These are phyloP conservation scores for Hypoxylon lienhwacheense DNA, from an alignment of 495 filamentous ascomycete genomes.

Conservation along the genomic window DNA sequence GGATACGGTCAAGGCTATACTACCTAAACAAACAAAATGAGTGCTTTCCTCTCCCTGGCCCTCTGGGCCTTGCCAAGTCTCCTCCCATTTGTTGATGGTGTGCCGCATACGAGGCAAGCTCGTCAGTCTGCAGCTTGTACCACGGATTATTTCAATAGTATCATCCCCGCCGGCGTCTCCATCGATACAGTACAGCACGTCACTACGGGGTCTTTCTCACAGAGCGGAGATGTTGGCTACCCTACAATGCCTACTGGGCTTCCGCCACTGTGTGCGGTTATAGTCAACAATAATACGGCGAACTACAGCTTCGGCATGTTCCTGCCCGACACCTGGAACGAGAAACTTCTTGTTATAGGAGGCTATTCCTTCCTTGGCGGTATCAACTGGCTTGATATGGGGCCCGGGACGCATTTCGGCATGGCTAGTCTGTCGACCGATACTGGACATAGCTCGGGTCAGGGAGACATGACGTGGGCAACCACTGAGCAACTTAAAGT, in stretches of 20 bases:
- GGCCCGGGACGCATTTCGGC: conserved; percentile 45
- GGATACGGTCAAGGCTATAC: conserved; percentile 1
- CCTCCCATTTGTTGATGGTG: conserved; percentile 14
- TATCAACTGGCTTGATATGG: conserved; percentile 58
- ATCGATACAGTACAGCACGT: conserved; percentile 29
- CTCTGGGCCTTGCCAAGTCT: conserved; percentile 19
- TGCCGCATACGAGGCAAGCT: conserved; percentile 20
- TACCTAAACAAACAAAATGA: conserved; percentile 30
- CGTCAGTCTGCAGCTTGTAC: conserved; percentile 30
- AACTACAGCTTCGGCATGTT: conserved; percentile 56
- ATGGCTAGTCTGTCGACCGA: conserved; percentile 60
- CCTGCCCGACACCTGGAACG: conserved; percentile 55
- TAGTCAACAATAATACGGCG: conserved; percentile 51
- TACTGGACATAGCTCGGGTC: conserved; percentile 55
- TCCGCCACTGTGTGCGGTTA: conserved; percentile 52
- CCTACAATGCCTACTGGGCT: conserved; percentile 46
- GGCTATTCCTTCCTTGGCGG: conserved; percentile 53
- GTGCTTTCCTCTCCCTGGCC: not conserved
- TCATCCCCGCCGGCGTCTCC: conserved; percentile 19
- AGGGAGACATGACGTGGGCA: conserved; percentile 52
- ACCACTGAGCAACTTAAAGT: conserved; percentile 41
- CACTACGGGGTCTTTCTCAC: conserved; percentile 33
- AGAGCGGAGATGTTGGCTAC: conserved; percentile 44
- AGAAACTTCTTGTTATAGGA: conserved; percentile 45
- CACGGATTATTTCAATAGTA: conserved; percentile 23